phyloP scores from a whole-genome alignment of 164 flowering plant species.

The Vitis rotundifolia region DNA sequence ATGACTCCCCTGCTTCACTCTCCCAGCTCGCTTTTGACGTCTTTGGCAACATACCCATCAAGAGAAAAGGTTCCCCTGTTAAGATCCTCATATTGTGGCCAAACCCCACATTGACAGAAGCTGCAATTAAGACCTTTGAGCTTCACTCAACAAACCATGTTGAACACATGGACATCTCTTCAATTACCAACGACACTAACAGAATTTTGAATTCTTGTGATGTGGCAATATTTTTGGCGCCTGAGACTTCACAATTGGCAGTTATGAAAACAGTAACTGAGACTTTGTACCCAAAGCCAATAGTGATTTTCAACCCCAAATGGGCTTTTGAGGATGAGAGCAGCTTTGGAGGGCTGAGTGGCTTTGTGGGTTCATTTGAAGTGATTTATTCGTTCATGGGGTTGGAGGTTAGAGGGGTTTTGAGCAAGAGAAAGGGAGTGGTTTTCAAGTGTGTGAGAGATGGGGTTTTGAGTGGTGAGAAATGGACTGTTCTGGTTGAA shows the following conservation, averaged over 20 bases:
- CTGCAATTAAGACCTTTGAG: slow-evolving; percentile 40
- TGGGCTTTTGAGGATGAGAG: slow-evolving; percentile 77
- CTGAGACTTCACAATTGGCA: slow-evolving; percentile 48
- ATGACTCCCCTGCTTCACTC: slow-evolving; percentile 65
- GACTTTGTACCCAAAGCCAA: slow-evolving; percentile 58
- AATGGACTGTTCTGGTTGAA: slow-evolving; percentile 73
- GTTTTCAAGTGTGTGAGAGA: slow-evolving; percentile 64
- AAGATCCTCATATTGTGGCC: slow-evolving; percentile 67
- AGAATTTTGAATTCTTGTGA: slow-evolving; percentile 52
- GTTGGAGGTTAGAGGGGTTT: slow-evolving; percentile 69
- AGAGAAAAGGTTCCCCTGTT: slow-evolving; percentile 47
- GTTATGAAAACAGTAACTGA: slow-evolving; percentile 39
- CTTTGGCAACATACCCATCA: slow-evolving; percentile 53
- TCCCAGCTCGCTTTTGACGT: slow-evolving; percentile 54
- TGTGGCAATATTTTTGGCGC: slow-evolving; percentile 63
- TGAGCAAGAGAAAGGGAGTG: slow-evolving; percentile 72
- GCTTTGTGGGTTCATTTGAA: slow-evolving; percentile 73
- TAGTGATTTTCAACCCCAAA: slow-evolving; percentile 73
- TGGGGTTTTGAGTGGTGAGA: slow-evolving; percentile 64
- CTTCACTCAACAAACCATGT: slow-evolving; percentile 24
- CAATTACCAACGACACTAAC: slow-evolving; percentile 22
- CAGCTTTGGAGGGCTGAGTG: slow-evolving; percentile 45
- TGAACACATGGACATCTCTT: slow-evolving; percentile 40
- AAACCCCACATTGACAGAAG: slow-evolving; percentile 26
- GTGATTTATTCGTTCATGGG: slow-evolving; percentile 87